Evolutionary conservation across 768 basidiomycete genomes (phyloP).

Genomic region (Naganishia onofrii): DNA sequence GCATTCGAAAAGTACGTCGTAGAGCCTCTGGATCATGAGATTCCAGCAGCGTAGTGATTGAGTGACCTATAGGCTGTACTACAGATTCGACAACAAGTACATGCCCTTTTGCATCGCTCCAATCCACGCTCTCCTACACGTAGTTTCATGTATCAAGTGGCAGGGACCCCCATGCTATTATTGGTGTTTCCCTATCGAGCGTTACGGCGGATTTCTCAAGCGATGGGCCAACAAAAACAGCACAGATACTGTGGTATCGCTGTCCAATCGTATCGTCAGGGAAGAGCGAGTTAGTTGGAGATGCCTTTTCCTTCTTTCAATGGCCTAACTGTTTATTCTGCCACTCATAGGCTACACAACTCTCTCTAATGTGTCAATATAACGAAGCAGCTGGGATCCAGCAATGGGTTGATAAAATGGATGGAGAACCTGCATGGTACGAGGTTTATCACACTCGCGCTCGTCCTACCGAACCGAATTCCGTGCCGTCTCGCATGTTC

Average conservation of each 20-base stretch:
- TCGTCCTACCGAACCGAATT: constrained; percentile 2
- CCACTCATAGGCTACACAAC: constrained; percentile 1
- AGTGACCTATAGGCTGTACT: constrained; percentile 36
- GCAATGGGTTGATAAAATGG: constrained; percentile 10
- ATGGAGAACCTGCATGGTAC: not conserved
- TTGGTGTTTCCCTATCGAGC: constrained; percentile 52
- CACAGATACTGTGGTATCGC: not conserved
- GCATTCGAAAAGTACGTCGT: not conserved
- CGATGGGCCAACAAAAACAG: not conserved
- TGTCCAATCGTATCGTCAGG: not conserved
- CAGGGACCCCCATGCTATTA: constrained; percentile 41
- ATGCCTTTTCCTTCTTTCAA: not conserved
- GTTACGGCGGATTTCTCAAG: constrained; percentile 35
- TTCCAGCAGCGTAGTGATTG: not conserved
- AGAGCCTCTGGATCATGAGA: not conserved
- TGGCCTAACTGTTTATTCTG: not conserved
- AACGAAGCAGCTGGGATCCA: not conserved
- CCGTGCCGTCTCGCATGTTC: not conserved
- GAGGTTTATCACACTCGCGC: not conserved
- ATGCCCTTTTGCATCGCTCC: constrained; percentile 50
- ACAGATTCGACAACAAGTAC: constrained; percentile 40
- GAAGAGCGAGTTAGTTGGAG: constrained; percentile 8
- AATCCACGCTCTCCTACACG: constrained; percentile 50
- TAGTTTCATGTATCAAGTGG: constrained; percentile 44
- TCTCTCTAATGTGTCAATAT: not conserved